phyloP scores from a whole-genome alignment of 23 red algal genomes.

The Cyanidiococcus yangmingshanensis region DNA sequence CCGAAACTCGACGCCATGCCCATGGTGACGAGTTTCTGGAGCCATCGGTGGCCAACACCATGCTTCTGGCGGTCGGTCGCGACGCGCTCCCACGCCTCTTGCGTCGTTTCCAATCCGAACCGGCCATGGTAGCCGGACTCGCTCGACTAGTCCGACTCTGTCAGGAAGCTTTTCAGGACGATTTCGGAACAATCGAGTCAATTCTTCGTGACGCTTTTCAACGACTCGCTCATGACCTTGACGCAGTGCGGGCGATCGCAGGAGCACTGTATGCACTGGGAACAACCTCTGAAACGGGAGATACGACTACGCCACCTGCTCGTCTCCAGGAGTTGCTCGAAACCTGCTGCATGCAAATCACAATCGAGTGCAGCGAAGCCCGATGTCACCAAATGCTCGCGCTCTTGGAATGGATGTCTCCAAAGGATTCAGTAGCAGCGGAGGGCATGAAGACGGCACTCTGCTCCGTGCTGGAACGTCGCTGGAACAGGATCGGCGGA shows the following conservation, averaged over 20 bases:
- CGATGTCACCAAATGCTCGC: background rate
- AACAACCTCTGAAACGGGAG: background rate
- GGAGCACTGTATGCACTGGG: background rate
- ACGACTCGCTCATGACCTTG: background rate
- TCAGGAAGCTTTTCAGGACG: background rate
- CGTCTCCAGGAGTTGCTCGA: background rate
- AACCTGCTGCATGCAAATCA: background rate
- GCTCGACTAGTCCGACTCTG: slow-evolving; percentile 21
- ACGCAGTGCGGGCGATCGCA: background rate
- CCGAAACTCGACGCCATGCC: slow-evolving; percentile 2
- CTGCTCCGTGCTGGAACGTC: background rate
- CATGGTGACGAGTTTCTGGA: background rate
- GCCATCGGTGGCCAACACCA: background rate
- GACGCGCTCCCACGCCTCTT: slow-evolving; percentile 38
- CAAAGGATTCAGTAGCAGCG: background rate
- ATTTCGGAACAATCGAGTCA: background rate
- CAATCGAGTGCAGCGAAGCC: background rate
- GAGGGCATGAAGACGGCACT: background rate
- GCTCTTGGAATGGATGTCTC: background rate
- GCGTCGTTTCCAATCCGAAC: slow-evolving; percentile 40
- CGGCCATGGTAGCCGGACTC: slow-evolving; percentile 19
- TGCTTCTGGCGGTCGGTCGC: slow-evolving; percentile 22
- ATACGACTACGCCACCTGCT: background rate
- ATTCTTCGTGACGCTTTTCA: background rate
- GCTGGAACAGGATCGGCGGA: background rate